Evolutionary conservation across 768 basidiomycete genomes (phyloP).

Genomic region (Amanita pseudoporphyria): DNA sequence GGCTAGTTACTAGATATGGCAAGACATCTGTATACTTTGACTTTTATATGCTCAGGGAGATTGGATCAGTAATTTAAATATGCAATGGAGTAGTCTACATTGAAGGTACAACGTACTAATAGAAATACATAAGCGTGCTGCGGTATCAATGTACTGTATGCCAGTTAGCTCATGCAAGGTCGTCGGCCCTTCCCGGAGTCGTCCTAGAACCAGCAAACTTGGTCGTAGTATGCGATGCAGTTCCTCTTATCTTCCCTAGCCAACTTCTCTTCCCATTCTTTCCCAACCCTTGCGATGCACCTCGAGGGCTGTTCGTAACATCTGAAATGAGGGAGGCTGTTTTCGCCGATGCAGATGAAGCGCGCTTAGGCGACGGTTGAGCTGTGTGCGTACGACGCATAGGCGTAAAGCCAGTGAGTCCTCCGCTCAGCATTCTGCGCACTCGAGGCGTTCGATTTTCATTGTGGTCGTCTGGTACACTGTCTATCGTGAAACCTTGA

Average conservation of each 20-base stretch:
- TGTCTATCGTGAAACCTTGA: slow-evolving; percentile 55
- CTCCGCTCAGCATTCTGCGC: slow-evolving; percentile 44
- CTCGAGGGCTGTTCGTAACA: slow-evolving; percentile 59
- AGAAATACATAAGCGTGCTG: slow-evolving; percentile 19
- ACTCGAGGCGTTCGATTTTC: slow-evolving; percentile 48
- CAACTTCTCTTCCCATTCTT: slow-evolving; percentile 50
- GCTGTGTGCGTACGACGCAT: slow-evolving; percentile 38
- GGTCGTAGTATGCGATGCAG: slow-evolving; percentile 21
- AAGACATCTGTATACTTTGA: too few species aligned
- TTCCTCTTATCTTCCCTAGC: slow-evolving; percentile 61
- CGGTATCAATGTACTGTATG: not conserved
- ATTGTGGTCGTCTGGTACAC: slow-evolving; percentile 31
- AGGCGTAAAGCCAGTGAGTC: slow-evolving; percentile 68
- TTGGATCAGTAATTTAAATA: slow-evolving; percentile 2
- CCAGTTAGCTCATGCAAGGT: slow-evolving; percentile 10
- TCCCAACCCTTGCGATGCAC: slow-evolving; percentile 20
- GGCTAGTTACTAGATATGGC: slow-evolving; percentile 2
- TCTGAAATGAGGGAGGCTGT: slow-evolving; percentile 38
- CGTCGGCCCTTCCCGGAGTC: not conserved
- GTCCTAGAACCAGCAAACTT: slow-evolving; percentile 8
- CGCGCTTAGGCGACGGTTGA: slow-evolving; percentile 42
- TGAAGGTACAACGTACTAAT: slow-evolving; percentile 16
- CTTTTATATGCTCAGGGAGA: too few species aligned
- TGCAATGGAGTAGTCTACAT: slow-evolving; percentile 1
- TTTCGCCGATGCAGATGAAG: slow-evolving; percentile 19